Evolutionary conservation across 768 basidiomycete genomes (phyloP).

Genomic region (Cystofilobasidium macerans): DNA sequence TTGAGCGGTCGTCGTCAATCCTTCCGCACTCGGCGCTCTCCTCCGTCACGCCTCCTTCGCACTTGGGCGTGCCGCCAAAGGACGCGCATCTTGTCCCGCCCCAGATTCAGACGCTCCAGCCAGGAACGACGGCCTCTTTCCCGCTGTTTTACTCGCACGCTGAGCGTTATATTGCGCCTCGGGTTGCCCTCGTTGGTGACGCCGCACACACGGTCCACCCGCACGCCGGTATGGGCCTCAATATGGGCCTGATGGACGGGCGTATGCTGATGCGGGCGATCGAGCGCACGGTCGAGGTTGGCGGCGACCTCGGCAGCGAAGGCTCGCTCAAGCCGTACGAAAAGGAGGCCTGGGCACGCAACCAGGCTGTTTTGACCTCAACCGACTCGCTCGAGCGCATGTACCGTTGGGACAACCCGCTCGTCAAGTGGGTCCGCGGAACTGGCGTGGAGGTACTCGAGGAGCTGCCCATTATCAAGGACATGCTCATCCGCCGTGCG

Average conservation of each 20-base stretch:
- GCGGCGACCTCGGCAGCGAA: constrained; percentile 70
- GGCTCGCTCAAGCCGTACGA: constrained; percentile 45
- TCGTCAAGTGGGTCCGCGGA: constrained; percentile 75
- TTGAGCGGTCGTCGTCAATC: constrained; percentile 57
- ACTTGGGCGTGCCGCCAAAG: constrained; percentile 24
- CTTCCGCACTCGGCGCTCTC: constrained; percentile 55
- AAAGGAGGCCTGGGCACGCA: constrained; percentile 67
- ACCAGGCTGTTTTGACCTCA: constrained; percentile 72
- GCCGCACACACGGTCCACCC: constrained; percentile 93
- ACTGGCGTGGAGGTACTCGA: constrained; percentile 83
- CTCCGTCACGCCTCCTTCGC: constrained; percentile 45
- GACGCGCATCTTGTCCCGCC: constrained; percentile 63
- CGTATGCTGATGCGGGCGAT: constrained; percentile 60
- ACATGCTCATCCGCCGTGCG: constrained; percentile 51
- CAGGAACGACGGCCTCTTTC: constrained; percentile 71
- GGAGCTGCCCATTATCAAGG: constrained; percentile 72
- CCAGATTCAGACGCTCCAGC: constrained; percentile 57
- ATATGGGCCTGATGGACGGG: constrained; percentile 83
- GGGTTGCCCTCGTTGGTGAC: constrained; percentile 86
- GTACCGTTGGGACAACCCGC: constrained; percentile 55
- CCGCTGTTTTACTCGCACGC: constrained; percentile 79
- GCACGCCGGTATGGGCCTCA: constrained; percentile 89
- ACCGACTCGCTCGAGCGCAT: constrained; percentile 85
- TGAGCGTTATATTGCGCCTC: constrained; percentile 59
- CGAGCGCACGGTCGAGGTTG: constrained; percentile 47